phyloP scores from a whole-genome alignment of 2,329 filamentous ascomycete species.

The Thelonectria rubi region DNA sequence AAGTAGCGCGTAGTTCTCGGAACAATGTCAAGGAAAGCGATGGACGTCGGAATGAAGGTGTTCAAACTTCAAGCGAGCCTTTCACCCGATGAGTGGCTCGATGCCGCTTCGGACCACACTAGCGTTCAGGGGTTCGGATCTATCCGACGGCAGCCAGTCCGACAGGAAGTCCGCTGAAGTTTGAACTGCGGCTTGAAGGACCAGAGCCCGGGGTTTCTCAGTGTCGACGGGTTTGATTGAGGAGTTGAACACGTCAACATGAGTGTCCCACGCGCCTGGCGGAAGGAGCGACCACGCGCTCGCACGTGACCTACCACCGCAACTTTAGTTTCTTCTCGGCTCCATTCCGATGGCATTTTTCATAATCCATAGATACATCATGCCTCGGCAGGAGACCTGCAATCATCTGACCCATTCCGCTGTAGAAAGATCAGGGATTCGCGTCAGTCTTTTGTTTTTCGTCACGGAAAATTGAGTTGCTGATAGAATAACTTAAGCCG shows the following conservation, averaged over 20 bases:
- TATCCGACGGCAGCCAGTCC: background rate
- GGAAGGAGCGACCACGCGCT: background rate
- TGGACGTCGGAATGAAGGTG: too few relatives aligned
- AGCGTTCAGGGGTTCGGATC: too few relatives aligned
- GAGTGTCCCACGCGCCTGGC: conserved; percentile 4
- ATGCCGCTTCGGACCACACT: too few relatives aligned
- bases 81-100: too few relatives aligned
- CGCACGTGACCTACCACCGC: conserved; percentile 5
- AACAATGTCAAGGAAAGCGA: too few relatives aligned
- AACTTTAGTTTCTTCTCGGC: background rate
- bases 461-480: background rate
- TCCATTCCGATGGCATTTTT: background rate
- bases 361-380: too few relatives aligned
- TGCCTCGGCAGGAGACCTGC: background rate
- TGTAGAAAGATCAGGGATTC: background rate
- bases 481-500: background rate
- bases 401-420: conserved; percentile 2
- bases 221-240: background rate
- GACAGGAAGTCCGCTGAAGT: conserved; percentile 1
- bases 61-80: too few relatives aligned
- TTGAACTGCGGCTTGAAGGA: background rate
- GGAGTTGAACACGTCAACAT: conserved; percentile 12
- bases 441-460: background rate
- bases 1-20: too few relatives aligned
- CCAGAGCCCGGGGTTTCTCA: background rate